Evolutionary conservation across 2,329 filamentous ascomycete species (phyloP).

Genomic region (Chrysosphaeria jannelii): DNA sequence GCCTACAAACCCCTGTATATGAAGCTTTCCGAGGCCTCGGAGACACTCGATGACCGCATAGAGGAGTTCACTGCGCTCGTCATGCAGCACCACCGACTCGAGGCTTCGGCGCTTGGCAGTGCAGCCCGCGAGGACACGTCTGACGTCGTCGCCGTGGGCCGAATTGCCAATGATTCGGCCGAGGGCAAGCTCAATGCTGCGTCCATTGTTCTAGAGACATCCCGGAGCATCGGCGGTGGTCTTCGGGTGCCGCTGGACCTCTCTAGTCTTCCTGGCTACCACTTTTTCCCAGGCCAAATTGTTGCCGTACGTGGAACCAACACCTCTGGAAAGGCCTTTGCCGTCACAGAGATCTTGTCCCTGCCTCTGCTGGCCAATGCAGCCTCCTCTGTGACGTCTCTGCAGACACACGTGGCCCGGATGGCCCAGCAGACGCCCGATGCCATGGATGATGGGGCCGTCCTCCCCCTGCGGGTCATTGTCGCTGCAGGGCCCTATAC

Average conservation of each 20-base stretch:
- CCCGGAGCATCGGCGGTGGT: slow-evolving; percentile 55
- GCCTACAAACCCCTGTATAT: slow-evolving; percentile 79
- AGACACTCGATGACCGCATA: slow-evolving; percentile 83
- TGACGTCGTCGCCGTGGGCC: slow-evolving; percentile 68
- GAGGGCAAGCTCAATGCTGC: slow-evolving; percentile 67
- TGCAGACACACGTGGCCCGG: slow-evolving; percentile 39
- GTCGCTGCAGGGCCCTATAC: slow-evolving; percentile 74
- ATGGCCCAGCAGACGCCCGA: slow-evolving; percentile 26
- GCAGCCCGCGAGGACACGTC: slow-evolving; percentile 59
- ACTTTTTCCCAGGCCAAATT: slow-evolving; percentile 86
- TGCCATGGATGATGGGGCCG: slow-evolving; percentile 17
- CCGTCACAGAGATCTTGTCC: slow-evolving; percentile 44
- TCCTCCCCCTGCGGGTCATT: slow-evolving; percentile 37
- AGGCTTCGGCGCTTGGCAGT: slow-evolving; percentile 60
- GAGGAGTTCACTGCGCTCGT: slow-evolving; percentile 58
- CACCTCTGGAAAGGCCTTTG: slow-evolving; percentile 56
- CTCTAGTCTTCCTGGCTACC: slow-evolving; percentile 32
- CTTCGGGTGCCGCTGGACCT: slow-evolving; percentile 55
- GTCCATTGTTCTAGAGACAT: slow-evolving; percentile 69
- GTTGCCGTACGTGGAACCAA: slow-evolving; percentile 71
- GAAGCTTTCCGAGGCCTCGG: slow-evolving; percentile 76
- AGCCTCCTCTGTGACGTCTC: slow-evolving; percentile 31
- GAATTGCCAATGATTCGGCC: slow-evolving; percentile 66
- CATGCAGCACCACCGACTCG: slow-evolving; percentile 42
- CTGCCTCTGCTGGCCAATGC: slow-evolving; percentile 46